These are phyloP conservation scores for Bipolaris victoriae DNA, from an alignment of 2,329 filamentous ascomycete genomes.

Conservation along the genomic window DNA sequence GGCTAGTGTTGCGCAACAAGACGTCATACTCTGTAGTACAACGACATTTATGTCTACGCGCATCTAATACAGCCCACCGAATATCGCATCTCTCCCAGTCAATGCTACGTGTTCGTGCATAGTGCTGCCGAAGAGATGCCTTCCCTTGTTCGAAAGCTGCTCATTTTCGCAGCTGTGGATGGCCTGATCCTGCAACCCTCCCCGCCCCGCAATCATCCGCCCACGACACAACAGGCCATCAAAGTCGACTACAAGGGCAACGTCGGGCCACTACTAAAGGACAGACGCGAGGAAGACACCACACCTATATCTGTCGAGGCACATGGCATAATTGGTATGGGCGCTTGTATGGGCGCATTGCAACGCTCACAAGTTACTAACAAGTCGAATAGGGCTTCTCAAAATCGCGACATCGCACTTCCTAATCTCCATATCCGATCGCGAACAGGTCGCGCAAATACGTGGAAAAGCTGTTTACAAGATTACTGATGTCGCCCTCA, in stretches of 20 bases:
- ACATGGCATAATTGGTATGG: slow-evolving; percentile 64
- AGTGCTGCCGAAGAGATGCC: slow-evolving; percentile 63
- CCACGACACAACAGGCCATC: slow-evolving; percentile 62
- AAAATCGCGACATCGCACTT: slow-evolving; percentile 82
- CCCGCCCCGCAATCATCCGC: slow-evolving; percentile 61
- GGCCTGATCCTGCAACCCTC: slow-evolving; percentile 81
- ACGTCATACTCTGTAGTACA: slow-evolving; percentile 6
- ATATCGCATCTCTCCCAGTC: neutral
- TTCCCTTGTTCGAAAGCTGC: slow-evolving; percentile 75
- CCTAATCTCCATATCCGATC: slow-evolving; percentile 82
- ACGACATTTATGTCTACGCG: slow-evolving; percentile 2
- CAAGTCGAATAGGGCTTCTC: slow-evolving; percentile 71
- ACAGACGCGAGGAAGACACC: slow-evolving; percentile 47
- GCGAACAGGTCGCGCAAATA: slow-evolving; percentile 87
- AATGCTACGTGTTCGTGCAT: slow-evolving; percentile 10
- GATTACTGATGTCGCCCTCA: slow-evolving; percentile 87
- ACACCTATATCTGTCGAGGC: slow-evolving; percentile 53
- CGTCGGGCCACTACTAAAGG: slow-evolving; percentile 56
- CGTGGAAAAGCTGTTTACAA: slow-evolving; percentile 83
- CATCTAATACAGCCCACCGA: neutral
- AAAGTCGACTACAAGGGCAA: slow-evolving; percentile 73
- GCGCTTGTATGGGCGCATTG: neutral
- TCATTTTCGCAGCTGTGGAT: slow-evolving; percentile 81
- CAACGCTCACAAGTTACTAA: neutral
- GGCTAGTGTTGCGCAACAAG: slow-evolving; percentile 2